These are phyloP conservation scores for Scheffersomyces insectosa DNA, from an alignment of 1,139 yeast species.

Conservation along the genomic window DNA sequence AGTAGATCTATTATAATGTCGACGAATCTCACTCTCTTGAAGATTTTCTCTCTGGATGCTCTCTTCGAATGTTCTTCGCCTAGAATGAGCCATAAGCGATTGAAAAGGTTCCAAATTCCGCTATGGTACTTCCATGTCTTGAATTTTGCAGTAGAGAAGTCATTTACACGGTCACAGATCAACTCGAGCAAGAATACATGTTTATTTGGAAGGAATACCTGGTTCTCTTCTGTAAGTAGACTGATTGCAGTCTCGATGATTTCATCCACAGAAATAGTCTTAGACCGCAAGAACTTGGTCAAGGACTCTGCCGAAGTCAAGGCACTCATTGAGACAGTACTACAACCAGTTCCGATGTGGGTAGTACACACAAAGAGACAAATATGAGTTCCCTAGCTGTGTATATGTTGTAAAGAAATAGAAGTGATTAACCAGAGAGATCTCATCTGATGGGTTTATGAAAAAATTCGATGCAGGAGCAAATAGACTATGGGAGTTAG, in stretches of 20 bases:
- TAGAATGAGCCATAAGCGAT: constrained; percentile 37
- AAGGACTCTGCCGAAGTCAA: constrained; percentile 55
- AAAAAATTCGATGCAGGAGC: too few relatives aligned
- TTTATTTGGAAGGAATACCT: constrained; percentile 61
- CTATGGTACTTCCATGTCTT: constrained; percentile 41
- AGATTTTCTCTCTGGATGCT: constrained; percentile 26
- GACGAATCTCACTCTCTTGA: constrained; percentile 31
- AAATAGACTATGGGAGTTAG: too few relatives aligned
- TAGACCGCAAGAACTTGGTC: constrained; percentile 66
- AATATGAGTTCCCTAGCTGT: too few relatives aligned
- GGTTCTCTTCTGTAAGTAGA: constrained; percentile 30
- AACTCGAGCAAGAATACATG: constrained; percentile 64
- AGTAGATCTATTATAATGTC: constrained; percentile 26
- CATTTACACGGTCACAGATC: constrained; percentile 64
- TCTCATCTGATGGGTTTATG: too few relatives aligned
- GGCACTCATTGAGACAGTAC: constrained; percentile 14
- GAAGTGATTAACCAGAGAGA: too few relatives aligned
- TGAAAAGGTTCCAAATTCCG: constrained; percentile 50
- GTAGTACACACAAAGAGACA: too few relatives aligned
- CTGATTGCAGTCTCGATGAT: constrained; percentile 44
- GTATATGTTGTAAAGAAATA: too few relatives aligned
- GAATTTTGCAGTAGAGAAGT: constrained; percentile 31
- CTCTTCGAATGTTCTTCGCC: constrained; percentile 14
- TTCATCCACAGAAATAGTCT: constrained; percentile 43
- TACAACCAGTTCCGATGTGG: too few relatives aligned